Conservation (phyloP, 805 yeast genomes). For the Myxozyma melibiosi region DNA sequence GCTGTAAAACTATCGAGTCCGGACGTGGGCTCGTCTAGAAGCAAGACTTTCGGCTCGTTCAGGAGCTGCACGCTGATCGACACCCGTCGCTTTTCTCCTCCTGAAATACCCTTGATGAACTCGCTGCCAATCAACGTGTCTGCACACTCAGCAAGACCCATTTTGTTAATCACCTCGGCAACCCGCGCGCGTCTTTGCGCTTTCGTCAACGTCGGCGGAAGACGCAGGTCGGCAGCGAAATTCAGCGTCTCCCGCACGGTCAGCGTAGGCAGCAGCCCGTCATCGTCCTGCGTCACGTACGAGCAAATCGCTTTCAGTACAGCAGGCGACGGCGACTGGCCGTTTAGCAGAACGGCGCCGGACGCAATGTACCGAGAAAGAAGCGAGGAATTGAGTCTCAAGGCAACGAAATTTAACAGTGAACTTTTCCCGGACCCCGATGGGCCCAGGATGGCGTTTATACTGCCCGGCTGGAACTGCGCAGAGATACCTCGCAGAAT, state of each 20-base stretch:
- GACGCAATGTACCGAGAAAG: slow-evolving; percentile 40
- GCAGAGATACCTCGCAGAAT: slow-evolving; percentile 55
- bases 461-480: slow-evolving; percentile 53
- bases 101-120: slow-evolving; percentile 64
- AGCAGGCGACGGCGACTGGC: slow-evolving; percentile 41
- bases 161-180: slow-evolving; percentile 59
- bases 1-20: slow-evolving; percentile 85
- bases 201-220: slow-evolving; percentile 48
- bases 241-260: slow-evolving; percentile 77
- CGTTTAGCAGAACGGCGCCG: slow-evolving; percentile 53
- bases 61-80: slow-evolving; percentile 79
- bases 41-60: slow-evolving; percentile 67
- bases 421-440: slow-evolving; percentile 81
- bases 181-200: slow-evolving; percentile 54
- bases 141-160: slow-evolving; percentile 75
- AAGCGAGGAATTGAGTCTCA: slow-evolving; percentile 51
- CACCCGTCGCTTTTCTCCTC: slow-evolving; percentile 81
- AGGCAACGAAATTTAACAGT: slow-evolving; percentile 62
- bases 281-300: slow-evolving; percentile 82
- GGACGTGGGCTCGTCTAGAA: slow-evolving; percentile 87
- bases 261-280: slow-evolving; percentile 64
- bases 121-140: slow-evolving; percentile 70
- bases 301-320: slow-evolving; percentile 56
- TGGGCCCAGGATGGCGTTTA: slow-evolving; percentile 79
- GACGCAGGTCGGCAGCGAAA: slow-evolving; percentile 69